phyloP scores from a whole-genome alignment of 257 asterid species.

The Salvia hispanica region DNA sequence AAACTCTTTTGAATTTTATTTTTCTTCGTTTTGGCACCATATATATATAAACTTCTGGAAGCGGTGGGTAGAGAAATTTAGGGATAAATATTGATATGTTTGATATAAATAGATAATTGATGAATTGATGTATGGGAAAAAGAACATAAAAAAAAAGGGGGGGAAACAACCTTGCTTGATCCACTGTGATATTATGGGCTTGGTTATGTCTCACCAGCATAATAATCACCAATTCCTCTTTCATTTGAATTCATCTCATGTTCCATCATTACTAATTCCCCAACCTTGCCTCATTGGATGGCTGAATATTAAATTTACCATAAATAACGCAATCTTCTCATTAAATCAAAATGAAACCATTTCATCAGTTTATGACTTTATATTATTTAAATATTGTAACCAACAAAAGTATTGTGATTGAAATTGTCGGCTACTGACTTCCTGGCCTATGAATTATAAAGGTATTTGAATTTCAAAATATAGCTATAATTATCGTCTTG shows the following conservation, averaged over 20 bases:
- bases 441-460: too few species aligned
- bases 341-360: too few species aligned
- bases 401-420: too few species aligned
- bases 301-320: not conserved
- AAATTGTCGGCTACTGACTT: too few species aligned
- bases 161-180: constrained; percentile 36
- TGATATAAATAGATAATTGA: not conserved
- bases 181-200: constrained; percentile 27
- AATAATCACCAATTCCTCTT: constrained; percentile 38
- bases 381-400: too few species aligned
- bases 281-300: not conserved
- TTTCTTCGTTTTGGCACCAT: too few species aligned
- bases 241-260: constrained; percentile 41
- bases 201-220: constrained; percentile 44
- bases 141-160: constrained; percentile 12
- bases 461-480: too few species aligned
- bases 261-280: constrained; percentile 36
- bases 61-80: not conserved
- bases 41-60: constrained; percentile 9
- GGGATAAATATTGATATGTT: too few species aligned
- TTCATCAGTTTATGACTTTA: too few species aligned
- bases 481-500: not conserved
- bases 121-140: constrained; percentile 35
- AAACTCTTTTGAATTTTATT: too few species aligned
- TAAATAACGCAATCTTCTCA: too few species aligned